phyloP scores from a whole-genome alignment of 148 eudicot genomes.

The Silene conica region DNA sequence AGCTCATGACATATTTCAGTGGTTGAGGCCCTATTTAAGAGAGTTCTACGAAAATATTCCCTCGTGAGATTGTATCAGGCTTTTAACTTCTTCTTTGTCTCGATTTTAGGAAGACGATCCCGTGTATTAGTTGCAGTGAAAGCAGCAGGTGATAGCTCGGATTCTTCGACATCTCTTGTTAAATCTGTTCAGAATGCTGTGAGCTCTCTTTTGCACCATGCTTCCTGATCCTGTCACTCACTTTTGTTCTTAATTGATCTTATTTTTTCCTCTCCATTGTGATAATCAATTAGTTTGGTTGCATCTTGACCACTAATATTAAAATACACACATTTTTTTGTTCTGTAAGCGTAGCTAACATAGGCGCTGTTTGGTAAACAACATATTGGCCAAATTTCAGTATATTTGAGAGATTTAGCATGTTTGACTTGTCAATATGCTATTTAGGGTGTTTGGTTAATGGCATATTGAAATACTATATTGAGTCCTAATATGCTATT shows the following conservation, averaged over 20 bases:
- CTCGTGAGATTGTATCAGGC: neutral
- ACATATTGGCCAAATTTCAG: too few relatives aligned
- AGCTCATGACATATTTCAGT: neutral
- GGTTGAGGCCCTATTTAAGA: neutral
- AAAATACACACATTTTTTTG: neutral
- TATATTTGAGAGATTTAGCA: too few relatives aligned
- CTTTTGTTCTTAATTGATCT: neutral
- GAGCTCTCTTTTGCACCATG: slow-evolving; percentile 31
- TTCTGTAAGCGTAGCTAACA: neutral
- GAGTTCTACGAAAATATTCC: neutral
- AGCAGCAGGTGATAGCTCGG: slow-evolving; percentile 74
- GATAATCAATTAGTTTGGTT: neutral
- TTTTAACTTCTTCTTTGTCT: slow-evolving; percentile 6
- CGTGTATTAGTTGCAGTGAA: slow-evolving; percentile 38
- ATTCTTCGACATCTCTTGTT: slow-evolving; percentile 61
- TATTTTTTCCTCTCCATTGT: neutral
- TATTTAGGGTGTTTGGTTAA: too few relatives aligned
- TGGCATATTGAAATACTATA: too few relatives aligned
- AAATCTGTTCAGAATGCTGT: slow-evolving; percentile 76
- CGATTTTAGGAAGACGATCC: slow-evolving; percentile 44
- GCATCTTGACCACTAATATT: neutral
- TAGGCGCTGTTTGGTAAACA: too few relatives aligned
- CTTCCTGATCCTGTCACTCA: neutral
- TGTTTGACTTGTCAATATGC: too few relatives aligned
- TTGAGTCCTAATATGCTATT: too few relatives aligned